Percentiles rank a stretch among this genome's conserved stretches.
Evolutionary conservation across 352 stramenopile species (phyloP).

Genomic region (Pilasporangium apinafurcum): DNA sequence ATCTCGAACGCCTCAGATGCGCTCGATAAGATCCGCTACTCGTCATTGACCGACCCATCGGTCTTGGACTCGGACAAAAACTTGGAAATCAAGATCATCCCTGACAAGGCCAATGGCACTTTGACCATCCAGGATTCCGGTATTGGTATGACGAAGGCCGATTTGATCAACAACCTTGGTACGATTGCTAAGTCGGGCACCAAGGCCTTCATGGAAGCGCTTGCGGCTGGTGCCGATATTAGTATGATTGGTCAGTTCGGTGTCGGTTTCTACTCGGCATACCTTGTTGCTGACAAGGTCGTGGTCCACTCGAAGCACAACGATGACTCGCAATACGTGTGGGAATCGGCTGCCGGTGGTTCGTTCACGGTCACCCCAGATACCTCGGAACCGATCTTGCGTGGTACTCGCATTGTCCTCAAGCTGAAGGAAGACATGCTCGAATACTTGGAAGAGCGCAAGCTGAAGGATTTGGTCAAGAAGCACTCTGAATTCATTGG

Average conservation of each 20-base stretch:
- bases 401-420: constrained; percentile 95
- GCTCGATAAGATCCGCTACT: constrained; percentile 97
- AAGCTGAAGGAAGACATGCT: constrained; percentile 99
- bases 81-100: constrained; percentile 98
- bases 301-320: constrained; percentile 99
- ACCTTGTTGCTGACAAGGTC: constrained; percentile 99
- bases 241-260: constrained; percentile 99
- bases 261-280: constrained; percentile 99
- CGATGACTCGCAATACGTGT: constrained; percentile 97
- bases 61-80: constrained; percentile 97
- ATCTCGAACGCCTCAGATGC: constrained; percentile 97
- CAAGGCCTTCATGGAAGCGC: constrained; percentile 99
- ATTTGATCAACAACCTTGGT: constrained; percentile 99
- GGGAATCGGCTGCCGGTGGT: constrained; percentile 95
- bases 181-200: constrained; percentile 99
- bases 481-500: constrained; percentile 99
- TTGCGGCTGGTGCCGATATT: constrained; percentile 97
- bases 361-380: constrained; percentile 96
- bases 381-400: constrained; percentile 80
- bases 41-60: constrained; percentile 93
- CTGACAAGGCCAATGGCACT: constrained; percentile 99
- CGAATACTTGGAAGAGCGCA: constrained; percentile 98
- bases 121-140: constrained; percentile 98
- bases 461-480: constrained; percentile 99
- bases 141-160: constrained; percentile 99